phyloP scores from a whole-genome alignment of 768 basidiomycete genomes.

The Naematelia aurantialba region DNA sequence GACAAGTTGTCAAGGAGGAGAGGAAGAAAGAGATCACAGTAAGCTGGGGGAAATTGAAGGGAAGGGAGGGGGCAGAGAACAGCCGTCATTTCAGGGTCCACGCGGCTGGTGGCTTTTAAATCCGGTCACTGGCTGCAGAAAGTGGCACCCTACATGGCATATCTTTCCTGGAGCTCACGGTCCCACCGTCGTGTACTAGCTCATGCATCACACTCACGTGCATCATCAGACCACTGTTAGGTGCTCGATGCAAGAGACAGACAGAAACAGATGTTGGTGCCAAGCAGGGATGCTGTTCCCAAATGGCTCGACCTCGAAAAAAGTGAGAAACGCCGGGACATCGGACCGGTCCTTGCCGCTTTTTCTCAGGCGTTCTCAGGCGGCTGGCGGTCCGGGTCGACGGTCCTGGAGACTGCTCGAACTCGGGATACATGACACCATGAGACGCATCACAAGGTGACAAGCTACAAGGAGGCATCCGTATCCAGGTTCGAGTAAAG shows the following conservation, averaged over 20 bases:
- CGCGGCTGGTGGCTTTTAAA: background rate
- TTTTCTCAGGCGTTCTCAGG: background rate
- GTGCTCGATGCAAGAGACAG: too few species aligned
- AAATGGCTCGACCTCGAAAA: background rate
- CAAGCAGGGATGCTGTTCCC: too few species aligned
- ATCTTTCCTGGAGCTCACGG: too few species aligned
- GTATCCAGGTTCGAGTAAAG: too few species aligned
- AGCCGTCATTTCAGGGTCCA: background rate
- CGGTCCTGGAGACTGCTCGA: background rate
- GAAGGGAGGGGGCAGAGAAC: background rate
- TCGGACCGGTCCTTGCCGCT: background rate
- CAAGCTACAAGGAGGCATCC: too few species aligned
- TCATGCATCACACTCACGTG: too few species aligned
- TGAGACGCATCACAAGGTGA: too few species aligned
- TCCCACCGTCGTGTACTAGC: too few species aligned
- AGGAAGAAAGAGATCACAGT: slow-evolving; percentile 10
- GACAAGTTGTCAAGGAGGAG: slow-evolving; percentile 3
- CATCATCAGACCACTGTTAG: too few species aligned
- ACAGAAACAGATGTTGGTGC: too few species aligned
- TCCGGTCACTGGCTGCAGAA: background rate
- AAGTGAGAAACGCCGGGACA: background rate
- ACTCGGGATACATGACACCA: too few species aligned
- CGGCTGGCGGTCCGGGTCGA: background rate
- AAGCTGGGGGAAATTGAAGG: slow-evolving; percentile 6
- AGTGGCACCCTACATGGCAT: background rate